Conservation (phyloP, 2,329 filamentous ascomycete species). For the Fonsecaea pugnacius region DNA sequence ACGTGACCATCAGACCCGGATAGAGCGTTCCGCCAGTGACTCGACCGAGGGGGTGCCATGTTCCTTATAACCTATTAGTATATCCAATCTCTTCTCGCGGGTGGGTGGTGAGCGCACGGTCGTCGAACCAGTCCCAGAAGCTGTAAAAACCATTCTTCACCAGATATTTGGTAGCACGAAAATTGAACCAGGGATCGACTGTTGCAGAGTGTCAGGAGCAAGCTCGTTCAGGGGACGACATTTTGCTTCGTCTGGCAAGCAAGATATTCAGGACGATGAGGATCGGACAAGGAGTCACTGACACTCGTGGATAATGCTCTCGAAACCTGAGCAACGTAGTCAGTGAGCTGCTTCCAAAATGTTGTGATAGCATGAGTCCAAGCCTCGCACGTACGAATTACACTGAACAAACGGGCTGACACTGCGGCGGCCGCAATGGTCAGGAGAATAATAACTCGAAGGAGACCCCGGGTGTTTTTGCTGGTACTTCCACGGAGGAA, state of each 20-base stretch:
- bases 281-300: conserved; percentile 51
- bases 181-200: conserved; percentile 99
- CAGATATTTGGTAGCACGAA: conserved; percentile 96
- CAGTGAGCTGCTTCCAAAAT: conserved; percentile 7
- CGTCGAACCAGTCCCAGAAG: conserved; percentile 99
- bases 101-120: conserved; percentile 63
- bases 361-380: neutral
- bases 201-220: conserved; percentile 40
- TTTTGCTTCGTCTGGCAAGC: neutral
- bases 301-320: conserved; percentile 99
- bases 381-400: conserved; percentile 76
- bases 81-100: conserved; percentile 7
- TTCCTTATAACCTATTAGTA: conserved; percentile 58
- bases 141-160: conserved; percentile 96
- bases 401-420: conserved; percentile 93
- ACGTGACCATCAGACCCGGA: conserved; percentile 98
- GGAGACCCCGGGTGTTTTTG: conserved; percentile 78
- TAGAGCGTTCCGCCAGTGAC: conserved; percentile 99
- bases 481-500: conserved; percentile 78
- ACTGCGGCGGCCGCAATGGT: conserved; percentile 91
- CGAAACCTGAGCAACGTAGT: conserved; percentile 68
- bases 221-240: conserved; percentile 11
- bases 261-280: conserved; percentile 12
- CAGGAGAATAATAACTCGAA: conserved; percentile 86
- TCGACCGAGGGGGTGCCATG: conserved; percentile 98